phyloP scores from a whole-genome alignment of 1,284 basidiomycete genomes.

The Ceratorhiza oryzae-sativae region DNA sequence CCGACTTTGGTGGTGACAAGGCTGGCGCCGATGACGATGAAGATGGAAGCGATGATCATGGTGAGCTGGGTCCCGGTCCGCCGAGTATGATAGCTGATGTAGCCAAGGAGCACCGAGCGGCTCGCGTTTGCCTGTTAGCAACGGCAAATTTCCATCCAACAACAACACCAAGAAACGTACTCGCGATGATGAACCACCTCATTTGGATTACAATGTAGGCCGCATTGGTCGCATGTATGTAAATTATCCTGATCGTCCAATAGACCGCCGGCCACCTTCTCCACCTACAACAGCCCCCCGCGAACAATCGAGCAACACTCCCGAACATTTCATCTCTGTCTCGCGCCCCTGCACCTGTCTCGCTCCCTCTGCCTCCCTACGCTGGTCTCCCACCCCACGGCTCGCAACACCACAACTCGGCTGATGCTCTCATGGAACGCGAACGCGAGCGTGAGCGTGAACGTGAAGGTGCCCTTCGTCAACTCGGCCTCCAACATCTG shows the following conservation, averaged over 20 bases:
- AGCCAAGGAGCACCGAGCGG: background rate
- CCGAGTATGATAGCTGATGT: background rate
- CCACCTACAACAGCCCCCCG: conserved; percentile 10
- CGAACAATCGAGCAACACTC: background rate
- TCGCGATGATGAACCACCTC: conserved; percentile 30
- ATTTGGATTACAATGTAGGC: conserved; percentile 25
- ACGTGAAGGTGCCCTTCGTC: conserved; percentile 33
- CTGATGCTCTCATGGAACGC: conserved; percentile 35
- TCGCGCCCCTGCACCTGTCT: conserved; percentile 18
- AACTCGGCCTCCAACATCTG: conserved; percentile 36
- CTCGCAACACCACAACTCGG: conserved; percentile 10
- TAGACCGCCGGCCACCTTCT: conserved; percentile 22
- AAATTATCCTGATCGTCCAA: background rate
- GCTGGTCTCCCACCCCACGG: background rate
- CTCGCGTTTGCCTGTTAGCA: background rate
- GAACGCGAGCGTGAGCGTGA: conserved; percentile 34
- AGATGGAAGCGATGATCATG: conserved; percentile 55
- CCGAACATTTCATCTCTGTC: conserved; percentile 23
- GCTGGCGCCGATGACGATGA: conserved; percentile 54
- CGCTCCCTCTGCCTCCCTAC: conserved; percentile 24
- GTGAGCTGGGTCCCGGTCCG: background rate
- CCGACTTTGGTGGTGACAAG: conserved; percentile 55
- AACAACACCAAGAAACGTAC: conserved; percentile 24
- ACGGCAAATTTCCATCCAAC: conserved; percentile 19
- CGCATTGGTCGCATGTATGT: too few relatives aligned